phyloP scores from a whole-genome alignment of 192 early-diverging fungal species.

The Umbelopsis sp. region DNA sequence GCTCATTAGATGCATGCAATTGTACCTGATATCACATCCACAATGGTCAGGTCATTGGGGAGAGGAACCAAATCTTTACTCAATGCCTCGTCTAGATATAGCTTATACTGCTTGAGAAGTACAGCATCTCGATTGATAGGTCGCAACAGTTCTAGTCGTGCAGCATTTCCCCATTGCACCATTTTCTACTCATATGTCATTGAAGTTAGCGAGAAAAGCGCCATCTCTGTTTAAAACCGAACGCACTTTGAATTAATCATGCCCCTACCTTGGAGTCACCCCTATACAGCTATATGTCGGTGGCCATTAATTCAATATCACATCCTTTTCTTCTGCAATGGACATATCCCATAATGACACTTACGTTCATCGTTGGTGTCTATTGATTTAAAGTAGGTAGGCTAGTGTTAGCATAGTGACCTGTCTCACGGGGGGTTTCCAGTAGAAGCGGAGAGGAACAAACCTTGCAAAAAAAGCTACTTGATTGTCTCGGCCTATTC shows the following conservation, averaged over 20 bases:
- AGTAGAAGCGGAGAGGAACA: neutral
- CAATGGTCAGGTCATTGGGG: conserved; percentile 37
- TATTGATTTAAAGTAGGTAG: neutral
- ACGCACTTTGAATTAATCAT: conserved; percentile 8
- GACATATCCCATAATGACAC: neutral
- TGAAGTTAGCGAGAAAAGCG: too few relatives aligned
- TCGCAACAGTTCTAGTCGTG: conserved; percentile 34
- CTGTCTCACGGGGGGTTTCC: too few relatives aligned
- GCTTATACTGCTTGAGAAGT: conserved; percentile 49
- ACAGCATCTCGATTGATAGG: conserved; percentile 37
- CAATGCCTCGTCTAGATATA: conserved; percentile 45
- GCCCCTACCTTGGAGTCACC: conserved; percentile 37
- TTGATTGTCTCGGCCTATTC: conserved; percentile 33
- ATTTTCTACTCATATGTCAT: conserved; percentile 13
- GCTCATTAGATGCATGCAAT: neutral
- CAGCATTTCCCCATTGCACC: conserved; percentile 46
- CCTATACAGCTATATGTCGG: conserved; percentile 42
- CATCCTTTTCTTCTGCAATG: neutral
- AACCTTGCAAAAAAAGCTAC: conserved; percentile 16
- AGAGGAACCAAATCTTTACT: conserved; percentile 37
- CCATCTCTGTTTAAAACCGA: too few relatives aligned
- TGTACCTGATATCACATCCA: conserved; percentile 43
- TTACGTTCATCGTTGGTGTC: conserved; percentile 33
- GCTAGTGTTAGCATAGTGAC: neutral
- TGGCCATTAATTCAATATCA: conserved; percentile 21